Conservation (phyloP, 306 rosid genomes). For the Myrica gale region DNA sequence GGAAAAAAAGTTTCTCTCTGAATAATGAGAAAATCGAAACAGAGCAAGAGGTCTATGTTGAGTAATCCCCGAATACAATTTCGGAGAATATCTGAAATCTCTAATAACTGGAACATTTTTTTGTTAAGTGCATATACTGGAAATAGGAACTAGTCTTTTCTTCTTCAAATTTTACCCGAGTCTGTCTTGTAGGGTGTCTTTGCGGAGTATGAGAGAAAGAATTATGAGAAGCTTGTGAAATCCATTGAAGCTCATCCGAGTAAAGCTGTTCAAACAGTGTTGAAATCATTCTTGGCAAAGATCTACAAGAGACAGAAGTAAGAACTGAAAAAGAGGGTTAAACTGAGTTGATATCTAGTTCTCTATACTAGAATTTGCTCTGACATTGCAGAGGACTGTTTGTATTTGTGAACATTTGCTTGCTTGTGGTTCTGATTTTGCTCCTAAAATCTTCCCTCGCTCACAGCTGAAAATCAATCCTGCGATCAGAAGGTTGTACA, state of each 20-base stretch:
- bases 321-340: conserved; percentile 22
- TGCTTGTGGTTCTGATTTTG: not conserved
- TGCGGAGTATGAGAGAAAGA: conserved; percentile 51
- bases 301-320: conserved; percentile 88
- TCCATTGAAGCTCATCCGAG: conserved; percentile 78
- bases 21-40: not conserved
- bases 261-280: conserved; percentile 72
- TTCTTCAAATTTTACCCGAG: conserved; percentile 1
- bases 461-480: too few relatives aligned
- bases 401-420: not conserved
- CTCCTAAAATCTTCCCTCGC: not conserved
- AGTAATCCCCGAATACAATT: not conserved
- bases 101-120: not conserved
- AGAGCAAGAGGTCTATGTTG: not conserved
- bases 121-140: conserved; percentile 1
- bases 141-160: not conserved
- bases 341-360: not conserved
- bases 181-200: conserved; percentile 53
- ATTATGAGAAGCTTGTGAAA: conserved; percentile 54
- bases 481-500: too few relatives aligned
- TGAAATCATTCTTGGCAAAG: conserved; percentile 83
- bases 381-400: not conserved
- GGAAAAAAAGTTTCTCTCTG: not conserved
- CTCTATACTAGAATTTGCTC: not conserved
- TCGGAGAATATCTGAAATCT: not conserved